Conservation (phyloP, 768 basidiomycete species). For the Pleurotus tuoliensis region DNA sequence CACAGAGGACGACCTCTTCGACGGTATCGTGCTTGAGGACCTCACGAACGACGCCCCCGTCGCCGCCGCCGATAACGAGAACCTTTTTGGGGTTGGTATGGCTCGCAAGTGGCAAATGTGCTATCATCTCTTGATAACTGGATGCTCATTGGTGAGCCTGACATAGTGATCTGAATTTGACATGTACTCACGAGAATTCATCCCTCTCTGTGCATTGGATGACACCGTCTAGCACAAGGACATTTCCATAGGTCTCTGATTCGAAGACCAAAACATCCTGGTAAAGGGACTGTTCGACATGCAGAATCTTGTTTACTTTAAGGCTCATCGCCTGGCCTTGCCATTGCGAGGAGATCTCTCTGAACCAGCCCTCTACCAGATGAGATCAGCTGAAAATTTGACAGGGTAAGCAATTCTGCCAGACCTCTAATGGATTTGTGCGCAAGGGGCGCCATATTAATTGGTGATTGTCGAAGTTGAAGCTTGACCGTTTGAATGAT, state of each 20-base stretch:
- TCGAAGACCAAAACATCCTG: conserved; percentile 98
- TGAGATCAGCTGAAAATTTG: neutral
- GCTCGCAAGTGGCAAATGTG: conserved; percentile 92
- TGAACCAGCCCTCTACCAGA: conserved; percentile 83
- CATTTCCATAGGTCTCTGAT: conserved; percentile 95
- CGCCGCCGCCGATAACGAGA: conserved; percentile 96
- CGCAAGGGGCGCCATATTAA: conserved; percentile 47
- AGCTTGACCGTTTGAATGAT: no score
- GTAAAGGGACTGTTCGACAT: conserved; percentile 88
- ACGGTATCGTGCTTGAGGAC: conserved; percentile 92
- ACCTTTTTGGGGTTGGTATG: conserved; percentile 97
- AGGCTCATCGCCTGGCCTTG: conserved; percentile 73
- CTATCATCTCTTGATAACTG: conserved; percentile 99
- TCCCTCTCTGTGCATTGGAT: conserved; percentile 98
- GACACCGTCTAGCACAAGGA: conserved; percentile 90
- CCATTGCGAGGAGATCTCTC: conserved; percentile 91
- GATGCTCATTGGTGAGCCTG: neutral
- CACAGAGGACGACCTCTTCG: conserved; percentile 90
- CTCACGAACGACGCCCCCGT: conserved; percentile 97
- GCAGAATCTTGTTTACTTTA: conserved; percentile 92
- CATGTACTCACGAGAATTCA: conserved; percentile 86
- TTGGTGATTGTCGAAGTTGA: neutral
- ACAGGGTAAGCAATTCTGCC: conserved; percentile 1
- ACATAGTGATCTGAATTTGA: neutral
- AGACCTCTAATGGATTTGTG: conserved; percentile 55